Conservation (phyloP, 441 rosid genomes). For the Eutrema salsugineum region DNA sequence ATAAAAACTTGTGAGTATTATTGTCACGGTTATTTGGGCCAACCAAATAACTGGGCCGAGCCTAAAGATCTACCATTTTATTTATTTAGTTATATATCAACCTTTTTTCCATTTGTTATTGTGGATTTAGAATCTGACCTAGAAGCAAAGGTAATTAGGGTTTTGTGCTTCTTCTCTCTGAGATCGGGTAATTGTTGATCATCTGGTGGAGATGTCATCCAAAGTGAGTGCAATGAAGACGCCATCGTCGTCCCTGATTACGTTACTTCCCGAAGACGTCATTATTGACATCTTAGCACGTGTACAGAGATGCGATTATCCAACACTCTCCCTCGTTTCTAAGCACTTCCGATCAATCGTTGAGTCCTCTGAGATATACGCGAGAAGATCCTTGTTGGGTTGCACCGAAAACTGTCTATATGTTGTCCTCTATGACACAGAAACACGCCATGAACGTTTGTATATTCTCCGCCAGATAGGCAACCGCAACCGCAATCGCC, state of each 20-base stretch:
- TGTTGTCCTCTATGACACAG: not conserved
- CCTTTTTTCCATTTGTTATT: too few relatives aligned
- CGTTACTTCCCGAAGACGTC: not conserved
- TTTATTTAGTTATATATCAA: too few relatives aligned
- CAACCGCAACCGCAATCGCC: not conserved
- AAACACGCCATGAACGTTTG: not conserved
- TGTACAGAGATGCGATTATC: not conserved
- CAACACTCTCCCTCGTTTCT: not conserved
- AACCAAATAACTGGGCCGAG: too few relatives aligned
- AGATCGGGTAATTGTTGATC: constrained; percentile 29
- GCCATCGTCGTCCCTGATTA: not conserved
- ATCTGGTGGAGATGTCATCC: not conserved
- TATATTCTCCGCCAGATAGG: not conserved
- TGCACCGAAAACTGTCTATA: not conserved
- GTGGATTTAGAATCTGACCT: too few relatives aligned
- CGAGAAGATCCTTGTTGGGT: not conserved
- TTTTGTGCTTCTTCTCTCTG: too few relatives aligned
- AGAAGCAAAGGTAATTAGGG: too few relatives aligned
- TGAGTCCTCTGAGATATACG: not conserved
- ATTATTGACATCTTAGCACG: not conserved
- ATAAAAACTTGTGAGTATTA: too few relatives aligned
- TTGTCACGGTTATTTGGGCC: too few relatives aligned
- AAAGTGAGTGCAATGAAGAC: not conserved
- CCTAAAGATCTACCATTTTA: too few relatives aligned
- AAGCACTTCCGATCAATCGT: not conserved